Conservation (phyloP, 2,329 filamentous ascomycete genomes). For the Trichophyton equinum region DNA sequence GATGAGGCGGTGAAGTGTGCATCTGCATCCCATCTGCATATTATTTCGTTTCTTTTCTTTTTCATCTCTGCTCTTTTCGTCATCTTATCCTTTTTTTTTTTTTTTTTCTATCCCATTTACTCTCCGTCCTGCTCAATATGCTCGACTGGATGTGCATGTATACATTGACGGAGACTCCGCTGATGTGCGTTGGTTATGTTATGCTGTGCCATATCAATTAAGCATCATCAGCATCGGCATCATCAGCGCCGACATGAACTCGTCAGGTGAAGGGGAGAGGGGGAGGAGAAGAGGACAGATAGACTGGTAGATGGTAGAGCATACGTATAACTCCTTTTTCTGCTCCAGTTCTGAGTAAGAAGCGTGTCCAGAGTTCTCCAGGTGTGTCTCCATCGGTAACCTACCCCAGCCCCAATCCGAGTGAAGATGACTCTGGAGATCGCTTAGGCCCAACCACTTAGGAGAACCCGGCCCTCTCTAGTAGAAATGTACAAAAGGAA, state of each 20-base stretch:
- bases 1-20: neutral
- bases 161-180: neutral
- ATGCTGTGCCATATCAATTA: neutral
- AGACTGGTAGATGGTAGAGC: neutral
- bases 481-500: neutral
- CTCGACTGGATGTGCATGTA: neutral
- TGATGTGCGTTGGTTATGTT: neutral
- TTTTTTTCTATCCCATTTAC: no score
- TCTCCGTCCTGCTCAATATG: no score
- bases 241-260: neutral
- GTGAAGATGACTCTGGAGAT: neutral
- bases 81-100: neutral
- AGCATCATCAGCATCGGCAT: no score
- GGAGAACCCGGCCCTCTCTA: neutral
- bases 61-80: neutral
- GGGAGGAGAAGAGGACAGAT: neutral
- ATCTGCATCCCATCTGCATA: neutral
- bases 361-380: no score
- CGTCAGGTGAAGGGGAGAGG: neutral
- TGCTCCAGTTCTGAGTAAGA: no score
- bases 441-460: neutral
- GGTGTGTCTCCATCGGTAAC: no score
- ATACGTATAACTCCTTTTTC: no score
- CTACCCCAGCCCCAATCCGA: no score
- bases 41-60: neutral